Conservation (phyloP, 2,329 filamentous ascomycete genomes). For the Penicillium sp. region DNA sequence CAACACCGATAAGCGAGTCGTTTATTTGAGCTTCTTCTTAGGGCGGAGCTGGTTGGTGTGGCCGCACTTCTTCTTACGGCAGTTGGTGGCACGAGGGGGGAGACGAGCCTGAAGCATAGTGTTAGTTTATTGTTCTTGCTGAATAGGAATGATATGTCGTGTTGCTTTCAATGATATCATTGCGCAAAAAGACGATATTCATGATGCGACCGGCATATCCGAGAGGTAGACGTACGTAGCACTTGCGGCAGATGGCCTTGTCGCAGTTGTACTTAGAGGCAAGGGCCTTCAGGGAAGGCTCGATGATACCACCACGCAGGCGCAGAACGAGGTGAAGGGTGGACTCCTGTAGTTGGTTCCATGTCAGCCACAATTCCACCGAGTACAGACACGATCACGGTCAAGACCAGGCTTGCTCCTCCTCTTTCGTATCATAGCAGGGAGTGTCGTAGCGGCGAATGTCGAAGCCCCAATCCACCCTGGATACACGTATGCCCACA, state of each 20-base stretch:
- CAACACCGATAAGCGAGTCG: slow-evolving; percentile 42
- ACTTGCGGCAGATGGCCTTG: slow-evolving; percentile 99
- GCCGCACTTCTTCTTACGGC: slow-evolving; percentile 99
- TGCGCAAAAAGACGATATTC: neutral
- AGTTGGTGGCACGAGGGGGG: slow-evolving; percentile 98
- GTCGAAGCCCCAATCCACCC: slow-evolving; percentile 2
- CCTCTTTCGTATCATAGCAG: slow-evolving; percentile 10
- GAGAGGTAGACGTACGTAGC: slow-evolving; percentile 69
- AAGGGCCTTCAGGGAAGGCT: slow-evolving; percentile 96
- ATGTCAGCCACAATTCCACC: slow-evolving; percentile 31
- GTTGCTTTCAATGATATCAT: neutral
- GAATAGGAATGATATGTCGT: neutral
- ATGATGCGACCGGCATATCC: neutral
- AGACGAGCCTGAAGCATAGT: slow-evolving; percentile 61
- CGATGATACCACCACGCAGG: slow-evolving; percentile 98
- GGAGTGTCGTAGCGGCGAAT: neutral
- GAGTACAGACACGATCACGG: neutral
- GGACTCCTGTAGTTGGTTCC: slow-evolving; percentile 64
- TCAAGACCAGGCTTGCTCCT: slow-evolving; percentile 1
- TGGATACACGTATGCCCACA: slow-evolving; percentile 7
- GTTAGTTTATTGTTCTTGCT: neutral
- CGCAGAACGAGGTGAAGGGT: slow-evolving; percentile 97
- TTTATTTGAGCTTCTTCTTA: slow-evolving; percentile 99
- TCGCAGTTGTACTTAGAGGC: slow-evolving; percentile 99
- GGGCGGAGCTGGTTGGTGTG: slow-evolving; percentile 99